These are phyloP conservation scores for Globisporangium parvum DNA, from an alignment of 352 stramenopile genomes.

Conservation along the genomic window DNA sequence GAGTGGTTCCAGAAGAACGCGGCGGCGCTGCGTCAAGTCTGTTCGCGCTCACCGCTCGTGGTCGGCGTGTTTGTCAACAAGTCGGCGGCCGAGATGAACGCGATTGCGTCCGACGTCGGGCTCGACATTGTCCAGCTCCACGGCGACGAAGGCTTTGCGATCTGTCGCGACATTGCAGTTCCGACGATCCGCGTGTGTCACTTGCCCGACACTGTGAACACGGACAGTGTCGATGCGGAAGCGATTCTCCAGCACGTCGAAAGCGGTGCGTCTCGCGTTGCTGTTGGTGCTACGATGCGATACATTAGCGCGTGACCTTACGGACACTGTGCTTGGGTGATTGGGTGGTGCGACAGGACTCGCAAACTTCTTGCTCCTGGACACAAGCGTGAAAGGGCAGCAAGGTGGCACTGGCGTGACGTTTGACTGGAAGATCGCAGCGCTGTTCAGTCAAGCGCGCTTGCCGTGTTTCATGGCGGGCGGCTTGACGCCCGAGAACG, in stretches of 20 bases:
- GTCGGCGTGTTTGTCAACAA: slow-evolving; percentile 97
- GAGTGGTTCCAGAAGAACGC: slow-evolving; percentile 85
- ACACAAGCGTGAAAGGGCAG: slow-evolving; percentile 94
- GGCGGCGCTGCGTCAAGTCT: slow-evolving; percentile 54
- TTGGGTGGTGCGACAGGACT: slow-evolving; percentile 21
- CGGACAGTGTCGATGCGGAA: slow-evolving; percentile 69
- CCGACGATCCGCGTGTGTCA: slow-evolving; percentile 93
- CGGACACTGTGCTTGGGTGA: neutral
- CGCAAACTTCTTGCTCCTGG: slow-evolving; percentile 91
- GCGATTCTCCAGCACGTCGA: slow-evolving; percentile 65
- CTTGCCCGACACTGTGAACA: slow-evolving; percentile 81
- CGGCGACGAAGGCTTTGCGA: slow-evolving; percentile 91
- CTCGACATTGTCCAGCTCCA: slow-evolving; percentile 98
- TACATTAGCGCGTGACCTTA: neutral
- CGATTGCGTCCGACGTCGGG: slow-evolving; percentile 83
- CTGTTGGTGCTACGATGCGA: neutral
- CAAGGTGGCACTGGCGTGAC: slow-evolving; percentile 89
- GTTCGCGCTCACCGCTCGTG: slow-evolving; percentile 80
- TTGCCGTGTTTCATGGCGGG: slow-evolving; percentile 96
- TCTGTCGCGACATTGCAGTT: slow-evolving; percentile 76
- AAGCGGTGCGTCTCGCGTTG: slow-evolving; percentile 14
- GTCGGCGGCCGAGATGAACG: slow-evolving; percentile 87
- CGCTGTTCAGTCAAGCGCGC: slow-evolving; percentile 83
- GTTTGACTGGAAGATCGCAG: slow-evolving; percentile 96
- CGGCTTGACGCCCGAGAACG: slow-evolving; percentile 92